Evolutionary conservation across 2,329 filamentous ascomycete species (phyloP), one percentile per base, ranked within the genome.

Genomic region (Pseudogymnoascus verrucosus): DNA sequence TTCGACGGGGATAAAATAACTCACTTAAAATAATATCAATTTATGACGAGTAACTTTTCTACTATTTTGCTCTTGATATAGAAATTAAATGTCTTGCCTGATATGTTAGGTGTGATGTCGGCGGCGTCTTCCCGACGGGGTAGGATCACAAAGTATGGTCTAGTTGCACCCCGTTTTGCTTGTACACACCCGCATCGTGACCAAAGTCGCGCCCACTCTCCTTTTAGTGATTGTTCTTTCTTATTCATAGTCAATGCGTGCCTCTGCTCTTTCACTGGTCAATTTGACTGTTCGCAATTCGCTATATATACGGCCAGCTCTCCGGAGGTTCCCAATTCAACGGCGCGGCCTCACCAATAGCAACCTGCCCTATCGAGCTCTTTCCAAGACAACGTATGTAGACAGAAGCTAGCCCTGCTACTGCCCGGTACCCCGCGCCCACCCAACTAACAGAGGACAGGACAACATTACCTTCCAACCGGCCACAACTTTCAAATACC

Each of bases 401-500:
- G 37, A 44, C 12, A 23, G 61, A 21, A 62, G 36, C 61, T 62
- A 47, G 40, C 61, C 61, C 28, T 62, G 28, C 61, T 31, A 39
- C 40, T 57, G 39, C 36, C 59, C n/a, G 34, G 44, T 44, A 39
- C 34, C 59, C 59, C 36, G 26, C 59, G 34, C 36, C 59, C 59
- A n/a, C 34, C 21, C 39, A 39, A 44, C 59, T 61, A 39, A 44
- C 59, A 39, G 36, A 44, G 34, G 28, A n/a, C 62, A 73, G 72
- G 66, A 66, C 65, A 47, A 63, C 62, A 23, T 54, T 66, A 47
- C 62, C 65, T 60, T 67, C 51, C 57, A 67, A 61, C 64, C 68
- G 69, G 51, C 67, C 67, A 64, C 69, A 69, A 62, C 59, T 64
- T 63, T 65, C 65, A n/a, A 67, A 62, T 19, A 61, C 66, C 40